Conservation (phyloP, 2,329 filamentous ascomycete genomes). For the Cladosporium velox region DNA sequence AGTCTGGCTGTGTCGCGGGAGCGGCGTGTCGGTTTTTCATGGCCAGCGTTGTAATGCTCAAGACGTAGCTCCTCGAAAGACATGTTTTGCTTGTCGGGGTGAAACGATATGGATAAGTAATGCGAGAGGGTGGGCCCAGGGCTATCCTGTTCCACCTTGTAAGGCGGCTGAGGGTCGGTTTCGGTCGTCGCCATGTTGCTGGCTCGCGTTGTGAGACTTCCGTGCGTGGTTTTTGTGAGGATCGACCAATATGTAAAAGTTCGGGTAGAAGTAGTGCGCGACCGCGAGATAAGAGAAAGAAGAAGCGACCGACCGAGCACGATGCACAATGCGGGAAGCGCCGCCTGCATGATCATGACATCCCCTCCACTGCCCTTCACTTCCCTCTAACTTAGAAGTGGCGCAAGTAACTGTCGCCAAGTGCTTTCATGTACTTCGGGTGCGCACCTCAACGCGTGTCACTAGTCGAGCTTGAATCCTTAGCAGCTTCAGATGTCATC, state of each 20-base stretch:
- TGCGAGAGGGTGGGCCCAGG: no score
- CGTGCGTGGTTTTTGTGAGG: neutral
- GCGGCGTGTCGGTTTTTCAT: no score
- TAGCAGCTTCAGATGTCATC: neutral
- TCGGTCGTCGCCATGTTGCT: neutral
- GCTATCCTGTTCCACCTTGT: neutral
- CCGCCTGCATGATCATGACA: neutral
- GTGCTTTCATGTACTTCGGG: no score
- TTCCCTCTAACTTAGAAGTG: neutral
- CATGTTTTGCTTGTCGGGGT: neutral
- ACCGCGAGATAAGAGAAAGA: no score
- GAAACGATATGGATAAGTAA: neutral
- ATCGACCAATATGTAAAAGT: no score
- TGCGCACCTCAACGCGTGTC: no score
- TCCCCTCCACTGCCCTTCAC: neutral
- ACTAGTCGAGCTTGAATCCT: no score
- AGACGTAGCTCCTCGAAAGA: constrained; percentile 11
- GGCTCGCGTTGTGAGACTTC: neutral
- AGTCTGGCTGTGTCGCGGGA: no score
- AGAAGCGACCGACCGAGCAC: neutral
- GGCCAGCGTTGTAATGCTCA: neutral
- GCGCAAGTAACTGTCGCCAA: neutral
- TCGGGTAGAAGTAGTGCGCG: neutral
- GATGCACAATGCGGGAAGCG: neutral
- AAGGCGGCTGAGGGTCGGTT: neutral